phyloP scores from a whole-genome alignment of 169 alveolate genomes.

The Plasmodium berghei region DNA sequence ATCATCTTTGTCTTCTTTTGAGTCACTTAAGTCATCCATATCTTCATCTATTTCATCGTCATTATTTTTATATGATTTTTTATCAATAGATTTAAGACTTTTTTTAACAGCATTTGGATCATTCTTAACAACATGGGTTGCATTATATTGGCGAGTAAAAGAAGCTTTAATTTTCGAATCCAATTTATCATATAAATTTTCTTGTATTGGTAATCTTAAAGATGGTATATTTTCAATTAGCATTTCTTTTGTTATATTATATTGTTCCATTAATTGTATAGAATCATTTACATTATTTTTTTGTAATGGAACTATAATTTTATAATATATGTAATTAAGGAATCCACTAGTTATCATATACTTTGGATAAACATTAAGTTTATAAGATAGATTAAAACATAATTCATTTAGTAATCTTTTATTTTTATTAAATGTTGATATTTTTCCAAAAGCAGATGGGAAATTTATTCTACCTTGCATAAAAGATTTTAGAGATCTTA shows the following conservation, averaged over 20 bases:
- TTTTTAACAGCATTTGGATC: constrained; percentile 53
- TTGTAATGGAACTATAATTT: constrained; percentile 78
- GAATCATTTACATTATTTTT: constrained; percentile 76
- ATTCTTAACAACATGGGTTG: constrained; percentile 62
- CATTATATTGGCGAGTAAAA: constrained; percentile 76
- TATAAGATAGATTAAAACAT: constrained; percentile 70
- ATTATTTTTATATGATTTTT: constrained; percentile 28
- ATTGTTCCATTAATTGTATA: constrained; percentile 73
- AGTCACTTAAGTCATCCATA: constrained; percentile 55
- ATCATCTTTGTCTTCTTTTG: constrained; percentile 69
- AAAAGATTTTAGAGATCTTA: constrained; percentile 74
- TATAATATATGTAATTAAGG: constrained; percentile 47
- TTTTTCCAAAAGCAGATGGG: constrained; percentile 95
- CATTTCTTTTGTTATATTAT: constrained; percentile 81
- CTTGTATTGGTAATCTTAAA: constrained; percentile 82
- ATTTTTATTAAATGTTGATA: constrained; percentile 91
- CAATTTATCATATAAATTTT: constrained; percentile 81
- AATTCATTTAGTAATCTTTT: constrained; percentile 89
- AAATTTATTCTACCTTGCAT: constrained; percentile 87
- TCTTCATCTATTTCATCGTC: constrained; percentile 65
- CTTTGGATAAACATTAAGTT: constrained; percentile 59
- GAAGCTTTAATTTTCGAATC: constrained; percentile 79
- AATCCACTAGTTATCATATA: constrained; percentile 64
- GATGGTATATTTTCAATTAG: constrained; percentile 79
- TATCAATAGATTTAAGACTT: constrained; percentile 41